Evolutionary conservation across 495 filamentous ascomycete species (phyloP), one percentile per base, ranked within the genome.

Genomic region (Penicillium robsamsonii): DNA sequence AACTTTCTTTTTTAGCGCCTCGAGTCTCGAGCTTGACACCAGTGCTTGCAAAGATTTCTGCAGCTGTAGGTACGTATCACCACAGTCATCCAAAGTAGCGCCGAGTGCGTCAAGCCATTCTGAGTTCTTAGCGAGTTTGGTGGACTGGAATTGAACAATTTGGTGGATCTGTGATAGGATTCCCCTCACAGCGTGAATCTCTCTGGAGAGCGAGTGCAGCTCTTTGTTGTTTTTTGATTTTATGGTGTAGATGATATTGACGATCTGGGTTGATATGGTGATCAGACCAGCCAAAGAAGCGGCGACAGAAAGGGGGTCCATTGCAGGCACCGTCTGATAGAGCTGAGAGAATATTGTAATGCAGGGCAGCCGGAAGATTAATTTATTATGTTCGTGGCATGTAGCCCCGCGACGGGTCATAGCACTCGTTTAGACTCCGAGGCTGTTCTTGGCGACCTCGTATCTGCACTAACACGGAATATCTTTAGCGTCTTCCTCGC

Each of bases 91-190:
- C 24, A 49, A 25, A 1, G 45, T 56, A 17, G 15, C 15, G n/a
- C 49, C 42, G n/a, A 56, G 53, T 13, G 53, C 25, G 2, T 56
- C 43, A 17, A 56, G 24, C 53, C 53, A 56, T 42, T 56, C 53
- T n/a, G 33, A 37, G 13, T n/a, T 37, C 15, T 37, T 37, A 4
- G 33, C 33, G 33, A 13, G 13, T 37, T n/a, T 37, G 33, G 33
- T 12, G 33, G 33, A 37, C 6, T 37, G 33, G 13, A 37, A 37
- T 13, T 37, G 33, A n/a, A 37, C 33, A 37, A 37, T 37, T 13
- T 37, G 33, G n/a, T 37, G 33, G 6, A 37, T 37, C 6, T 37
- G 33, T 5, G 33, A 37, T n/a, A 37, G 33, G 13, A 37, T 37
- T n/a, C 33, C 33, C 13, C 33, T 37, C 33, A 37, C 33, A 7